A percentile compares a stretch with the other conserved stretches of the same genome.
Conservation (phyloP, 2,329 filamentous ascomycete species). For the Metarhizium anisopliae region DNA sequence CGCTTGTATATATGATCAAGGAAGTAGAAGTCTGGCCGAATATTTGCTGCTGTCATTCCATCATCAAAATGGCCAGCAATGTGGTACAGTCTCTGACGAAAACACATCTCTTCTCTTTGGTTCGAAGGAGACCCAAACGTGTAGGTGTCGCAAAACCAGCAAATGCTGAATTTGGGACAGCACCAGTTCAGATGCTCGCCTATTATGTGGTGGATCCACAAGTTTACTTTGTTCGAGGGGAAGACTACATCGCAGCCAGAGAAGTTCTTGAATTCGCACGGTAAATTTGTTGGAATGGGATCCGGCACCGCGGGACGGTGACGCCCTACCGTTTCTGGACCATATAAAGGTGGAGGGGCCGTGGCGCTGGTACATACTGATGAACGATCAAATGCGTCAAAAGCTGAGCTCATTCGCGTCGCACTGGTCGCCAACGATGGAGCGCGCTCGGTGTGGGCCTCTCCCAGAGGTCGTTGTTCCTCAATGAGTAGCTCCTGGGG, state of each 20-base stretch:
- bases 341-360: constrained; percentile 12
- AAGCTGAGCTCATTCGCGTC: constrained; percentile 8
- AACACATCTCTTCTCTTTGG: constrained; percentile 15
- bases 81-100: constrained; percentile 37
- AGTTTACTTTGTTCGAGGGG: constrained; percentile 22
- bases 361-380: constrained; percentile 14
- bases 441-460: not conserved
- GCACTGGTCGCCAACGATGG: constrained; percentile 6
- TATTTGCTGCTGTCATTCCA: constrained; percentile 13
- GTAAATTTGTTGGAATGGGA: constrained; percentile 14
- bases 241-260: constrained; percentile 29
- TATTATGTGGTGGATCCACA: constrained; percentile 39
- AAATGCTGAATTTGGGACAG: constrained; percentile 29
- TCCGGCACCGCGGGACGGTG: constrained; percentile 7
- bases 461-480: not conserved
- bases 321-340: constrained; percentile 7
- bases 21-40: constrained; percentile 31
- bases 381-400: constrained; percentile 6
- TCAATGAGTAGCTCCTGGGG: not conserved
- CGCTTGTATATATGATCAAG: constrained; percentile 26
- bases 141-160: constrained; percentile 42
- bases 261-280: constrained; percentile 36
- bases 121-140: constrained; percentile 18
- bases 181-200: constrained; percentile 23
- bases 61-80: constrained; percentile 34